Base-by-base conservation (phyloP, 352 stramenopile genomes). In the Hyaloperonospora arabidopsidis region DNA sequence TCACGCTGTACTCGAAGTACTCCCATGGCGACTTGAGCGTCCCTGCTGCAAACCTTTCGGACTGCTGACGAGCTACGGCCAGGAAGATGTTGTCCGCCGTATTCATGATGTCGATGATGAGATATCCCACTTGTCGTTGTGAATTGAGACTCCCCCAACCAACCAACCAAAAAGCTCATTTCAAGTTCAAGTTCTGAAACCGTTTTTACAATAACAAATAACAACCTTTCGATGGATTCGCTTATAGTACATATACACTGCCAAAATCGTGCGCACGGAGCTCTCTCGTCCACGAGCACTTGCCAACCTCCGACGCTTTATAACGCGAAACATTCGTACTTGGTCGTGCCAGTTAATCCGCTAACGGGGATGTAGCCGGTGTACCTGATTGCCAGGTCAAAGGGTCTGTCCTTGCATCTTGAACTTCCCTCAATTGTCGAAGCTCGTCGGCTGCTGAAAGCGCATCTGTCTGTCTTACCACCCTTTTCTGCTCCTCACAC, bases 1-100 rank as follows among this genome's bases (percentile, higher is more conserved):
- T 92, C 15, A 87, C 77, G 50, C 74, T 72, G 59, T 89, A 89
- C 63, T 89, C 81, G 52, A 92, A 92, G 56, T 86, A 86, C 41
- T 89, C 79, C 81, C 81, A 92, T 62, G 69, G 81, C 12, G 65
- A 82, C 61, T 86, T 84, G 57, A 84, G 78, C n/a, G 71, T 70
- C 46, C 70, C 70, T 23, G 51, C 68, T 35, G 52, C 46, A 53
- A 83, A 86, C 41, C 69, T 52, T 53, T 74, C 57, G 46, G 74
- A 78, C 55, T 88, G 73, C 51, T 77, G 74, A 21, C 55, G 76
- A 52, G 76, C 74, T 34, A 80, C 64, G 23, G 65, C 53, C 49
- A 88, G 35, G 40, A 88, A 54, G 51, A 88, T 72, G 61, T 51
- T 79, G 49, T 84, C 68, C 22, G 57, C 70, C 39, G 36, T 70